phyloP scores from a whole-genome alignment of 106 monocot genomes.

The Triglochin maritima region DNA sequence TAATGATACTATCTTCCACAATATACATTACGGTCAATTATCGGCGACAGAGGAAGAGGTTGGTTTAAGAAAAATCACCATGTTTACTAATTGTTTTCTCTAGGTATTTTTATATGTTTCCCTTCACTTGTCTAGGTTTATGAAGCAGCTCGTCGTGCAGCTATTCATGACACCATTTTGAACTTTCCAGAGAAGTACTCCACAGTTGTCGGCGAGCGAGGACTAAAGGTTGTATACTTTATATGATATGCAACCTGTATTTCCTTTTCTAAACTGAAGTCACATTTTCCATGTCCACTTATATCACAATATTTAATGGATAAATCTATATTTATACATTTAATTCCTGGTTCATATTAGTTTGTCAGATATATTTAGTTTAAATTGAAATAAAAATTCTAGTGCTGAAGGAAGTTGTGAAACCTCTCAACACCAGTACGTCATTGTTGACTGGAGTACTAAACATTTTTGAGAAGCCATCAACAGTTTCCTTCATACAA shows the following conservation, averaged over 20 bases:
- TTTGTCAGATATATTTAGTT: too few species aligned
- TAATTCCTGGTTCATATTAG: too few species aligned
- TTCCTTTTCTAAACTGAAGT: too few species aligned
- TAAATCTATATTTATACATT: too few species aligned
- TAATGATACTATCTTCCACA: constrained; percentile 93
- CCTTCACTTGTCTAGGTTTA: constrained; percentile 46
- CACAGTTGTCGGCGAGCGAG: constrained; percentile 92
- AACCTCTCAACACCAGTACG: too few species aligned
- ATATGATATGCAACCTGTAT: not conserved
- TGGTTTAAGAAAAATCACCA: not conserved
- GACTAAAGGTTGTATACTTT: constrained; percentile 49
- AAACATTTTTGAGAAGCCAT: too few species aligned
- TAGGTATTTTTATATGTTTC: not conserved
- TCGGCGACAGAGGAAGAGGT: constrained; percentile 95
- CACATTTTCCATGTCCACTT: too few species aligned
- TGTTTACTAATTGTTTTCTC: constrained; percentile 2
- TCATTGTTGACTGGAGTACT: too few species aligned
- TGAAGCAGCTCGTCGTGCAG: constrained; percentile 78
- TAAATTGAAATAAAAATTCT: too few species aligned
- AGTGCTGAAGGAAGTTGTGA: too few species aligned
- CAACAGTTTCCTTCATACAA: too few species aligned
- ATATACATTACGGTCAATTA: constrained; percentile 87
- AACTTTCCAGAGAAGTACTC: constrained; percentile 88
- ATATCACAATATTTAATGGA: too few species aligned
- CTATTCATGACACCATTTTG: constrained; percentile 95